Evolutionary conservation across 2,329 filamentous ascomycete genomes (phyloP).

Genomic region (Coniochaeta ligniaria): DNA sequence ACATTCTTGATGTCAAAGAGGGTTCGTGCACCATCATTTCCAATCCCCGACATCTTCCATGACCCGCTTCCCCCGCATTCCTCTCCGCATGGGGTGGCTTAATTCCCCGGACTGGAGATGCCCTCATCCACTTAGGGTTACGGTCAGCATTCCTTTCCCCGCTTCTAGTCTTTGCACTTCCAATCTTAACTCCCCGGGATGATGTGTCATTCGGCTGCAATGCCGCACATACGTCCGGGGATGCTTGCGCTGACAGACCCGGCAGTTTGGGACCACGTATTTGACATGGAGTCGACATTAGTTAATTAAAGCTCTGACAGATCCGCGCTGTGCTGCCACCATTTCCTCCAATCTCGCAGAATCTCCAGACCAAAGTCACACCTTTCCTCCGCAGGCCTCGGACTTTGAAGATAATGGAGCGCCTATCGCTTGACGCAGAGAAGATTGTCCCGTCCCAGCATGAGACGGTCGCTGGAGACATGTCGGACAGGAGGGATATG

Average conservation of each 20-base stretch:
- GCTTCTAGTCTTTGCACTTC: neutral
- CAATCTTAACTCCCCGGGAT: neutral
- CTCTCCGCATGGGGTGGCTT: neutral
- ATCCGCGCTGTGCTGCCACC: neutral
- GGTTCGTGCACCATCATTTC: neutral
- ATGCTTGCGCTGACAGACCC: neutral
- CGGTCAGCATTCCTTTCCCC: neutral
- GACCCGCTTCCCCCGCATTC: neutral
- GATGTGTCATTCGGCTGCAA: neutral
- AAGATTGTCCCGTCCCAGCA: neutral
- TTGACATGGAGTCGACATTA: neutral
- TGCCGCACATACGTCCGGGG: neutral
- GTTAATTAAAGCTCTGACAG: neutral
- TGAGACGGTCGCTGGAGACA: neutral
- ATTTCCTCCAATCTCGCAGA: neutral
- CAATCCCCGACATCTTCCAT: neutral
- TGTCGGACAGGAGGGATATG: neutral
- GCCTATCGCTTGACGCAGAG: neutral
- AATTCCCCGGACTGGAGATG: neutral
- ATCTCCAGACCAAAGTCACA: neutral
- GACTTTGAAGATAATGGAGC: neutral
- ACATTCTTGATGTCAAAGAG: neutral
- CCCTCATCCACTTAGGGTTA: neutral
- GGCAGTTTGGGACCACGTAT: neutral
- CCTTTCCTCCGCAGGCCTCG: neutral